Percentiles rank a stretch among this genome's conserved stretches.
phyloP scores from a whole-genome alignment of 257 asterid species.

The Solanum bulbocastanum region DNA sequence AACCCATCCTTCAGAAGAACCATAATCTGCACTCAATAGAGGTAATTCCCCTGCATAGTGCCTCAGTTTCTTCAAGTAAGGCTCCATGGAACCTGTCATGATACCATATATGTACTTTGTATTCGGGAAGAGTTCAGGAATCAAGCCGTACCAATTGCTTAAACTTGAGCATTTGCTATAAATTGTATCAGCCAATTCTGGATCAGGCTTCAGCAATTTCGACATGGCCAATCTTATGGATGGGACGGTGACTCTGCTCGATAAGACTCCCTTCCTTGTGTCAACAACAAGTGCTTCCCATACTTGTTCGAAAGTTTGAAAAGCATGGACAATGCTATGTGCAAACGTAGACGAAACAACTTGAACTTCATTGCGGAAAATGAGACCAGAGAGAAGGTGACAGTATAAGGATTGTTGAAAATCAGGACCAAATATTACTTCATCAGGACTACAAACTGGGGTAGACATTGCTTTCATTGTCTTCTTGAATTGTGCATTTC shows the following conservation, averaged over 20 bases:
- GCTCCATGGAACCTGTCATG: background rate
- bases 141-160: constrained; percentile 23
- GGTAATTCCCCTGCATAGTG: constrained; percentile 12
- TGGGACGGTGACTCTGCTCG: constrained; percentile 3
- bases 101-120: constrained; percentile 9
- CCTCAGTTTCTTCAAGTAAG: constrained; percentile 1
- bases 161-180: constrained; percentile 6
- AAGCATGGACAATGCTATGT: background rate
- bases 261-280: constrained; percentile 22
- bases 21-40: constrained; percentile 21
- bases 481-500: constrained; percentile 53
- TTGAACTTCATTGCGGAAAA: constrained; percentile 19
- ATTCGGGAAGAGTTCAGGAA: constrained; percentile 37
- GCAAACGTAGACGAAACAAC: constrained; percentile 16
- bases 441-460: constrained; percentile 34
- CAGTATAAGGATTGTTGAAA: background rate
- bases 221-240: constrained; percentile 15
- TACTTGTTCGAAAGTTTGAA: background rate
- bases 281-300: constrained; percentile 22
- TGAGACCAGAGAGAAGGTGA: constrained; percentile 36
- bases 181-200: constrained; percentile 13
- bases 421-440: constrained; percentile 43
- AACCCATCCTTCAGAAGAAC: constrained; percentile 8
- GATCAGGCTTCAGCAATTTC: constrained; percentile 22
- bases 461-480: constrained; percentile 12